Conservation (phyloP, 140 eudicot genomes). For the Flaveria floridana region DNA sequence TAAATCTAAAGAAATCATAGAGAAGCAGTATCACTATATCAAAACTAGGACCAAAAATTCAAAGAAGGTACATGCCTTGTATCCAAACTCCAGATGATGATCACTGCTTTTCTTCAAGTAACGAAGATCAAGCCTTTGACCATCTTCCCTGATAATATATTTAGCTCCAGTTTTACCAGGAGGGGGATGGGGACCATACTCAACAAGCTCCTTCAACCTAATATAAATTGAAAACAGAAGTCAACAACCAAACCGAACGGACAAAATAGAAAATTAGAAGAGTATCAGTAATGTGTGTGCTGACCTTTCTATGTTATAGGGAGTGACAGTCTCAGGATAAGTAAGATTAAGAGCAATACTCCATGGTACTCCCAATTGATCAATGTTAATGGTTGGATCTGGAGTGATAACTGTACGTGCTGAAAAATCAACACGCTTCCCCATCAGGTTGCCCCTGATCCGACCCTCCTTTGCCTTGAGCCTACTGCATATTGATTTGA, state of each 20-base stretch:
- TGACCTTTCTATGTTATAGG: conserved; percentile 93
- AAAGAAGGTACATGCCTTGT: conserved; percentile 53
- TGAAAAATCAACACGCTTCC: conserved; percentile 96
- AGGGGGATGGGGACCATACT: conserved; percentile 97
- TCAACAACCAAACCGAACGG: conserved; percentile 10
- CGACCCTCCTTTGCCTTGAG: conserved; percentile 95
- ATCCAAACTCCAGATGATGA: conserved; percentile 92
- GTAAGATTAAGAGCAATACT: conserved; percentile 96
- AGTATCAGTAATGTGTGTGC: background rate
- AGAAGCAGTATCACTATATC: background rate
- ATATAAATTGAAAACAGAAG: background rate
- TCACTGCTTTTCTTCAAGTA: conserved; percentile 94
- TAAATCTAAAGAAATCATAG: background rate
- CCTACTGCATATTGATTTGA: conserved; percentile 92
- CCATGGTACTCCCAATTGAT: conserved; percentile 97
- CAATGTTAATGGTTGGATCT: conserved; percentile 94
- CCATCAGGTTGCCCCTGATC: conserved; percentile 94
- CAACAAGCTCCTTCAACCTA: conserved; percentile 97
- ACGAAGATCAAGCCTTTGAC: conserved; percentile 99
- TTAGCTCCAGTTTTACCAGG: conserved; percentile 99
- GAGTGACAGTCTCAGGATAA: conserved; percentile 97
- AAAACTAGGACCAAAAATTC: background rate
- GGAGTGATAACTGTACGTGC: conserved; percentile 99
- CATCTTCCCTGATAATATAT: conserved; percentile 95
- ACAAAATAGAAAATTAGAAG: background rate